Base-by-base conservation (phyloP, 768 basidiomycete species). In the Myochromella boudieri region DNA sequence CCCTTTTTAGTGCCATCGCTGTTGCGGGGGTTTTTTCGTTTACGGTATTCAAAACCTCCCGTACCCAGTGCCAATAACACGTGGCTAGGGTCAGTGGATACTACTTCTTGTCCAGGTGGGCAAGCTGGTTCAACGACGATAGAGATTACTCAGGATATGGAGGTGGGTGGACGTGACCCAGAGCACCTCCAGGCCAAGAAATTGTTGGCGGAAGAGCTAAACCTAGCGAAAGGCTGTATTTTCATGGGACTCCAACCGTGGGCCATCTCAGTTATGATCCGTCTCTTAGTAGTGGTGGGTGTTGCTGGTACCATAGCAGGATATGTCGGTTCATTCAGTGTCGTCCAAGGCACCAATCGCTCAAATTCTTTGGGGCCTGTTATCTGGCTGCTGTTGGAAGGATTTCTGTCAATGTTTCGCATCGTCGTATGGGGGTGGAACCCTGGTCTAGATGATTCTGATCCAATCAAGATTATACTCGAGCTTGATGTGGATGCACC, bases 261-360 rank as follows among this genome's bases (percentile, higher is more conserved):
- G 37, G 34, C 29, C n/a, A 3, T n/a, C 8, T n/a, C n/a, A n/a
- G n/a, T n/a, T n/a, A 7, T 47, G 15, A 6, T 31, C 22, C 36
- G 37, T 18, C 4, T 44, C 18, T n/a, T 48, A 5, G 46, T 56
- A 17, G 28, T 51, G 1, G 3, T 52, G 15, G 44, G 53, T 0
- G 24, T 44, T 11, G 14, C 27, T 27, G 36, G 36, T n/a, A 31
- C 51, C 0, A 27, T 55, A 9, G 37, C 37, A 11, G 56, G 56
- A 22, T 58, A 58, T 24, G 38, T 57, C 17, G 49, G 53, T 15
- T 57, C 46, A 37, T 57, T 54, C 41, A 54, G 49, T 22, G 45
- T 54, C 5, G 53, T 53, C 8, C 45, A 47, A 15, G 38, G 37
- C 11, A 37, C 36, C 17, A n/a, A 29, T 9, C 22, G 28, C 3